phyloP scores from a whole-genome alignment of 106 monocot genomes.

The Vanilla planifolia region DNA sequence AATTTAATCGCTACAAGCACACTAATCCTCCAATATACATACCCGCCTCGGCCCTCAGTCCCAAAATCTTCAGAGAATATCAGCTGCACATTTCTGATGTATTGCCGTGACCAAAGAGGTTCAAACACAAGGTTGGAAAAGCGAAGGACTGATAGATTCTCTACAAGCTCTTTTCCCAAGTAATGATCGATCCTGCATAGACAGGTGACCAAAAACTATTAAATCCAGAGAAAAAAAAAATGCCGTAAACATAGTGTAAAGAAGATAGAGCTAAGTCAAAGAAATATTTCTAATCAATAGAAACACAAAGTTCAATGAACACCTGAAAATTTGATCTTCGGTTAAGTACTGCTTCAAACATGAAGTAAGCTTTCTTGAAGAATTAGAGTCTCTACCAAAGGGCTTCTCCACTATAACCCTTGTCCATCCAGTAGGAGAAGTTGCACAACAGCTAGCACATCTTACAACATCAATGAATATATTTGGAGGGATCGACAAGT shows the following conservation, averaged over 20 bases:
- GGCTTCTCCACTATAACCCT: slow-evolving; percentile 88
- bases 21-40: slow-evolving; percentile 14
- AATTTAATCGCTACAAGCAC: not conserved
- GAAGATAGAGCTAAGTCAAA: not conserved
- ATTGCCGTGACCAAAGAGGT: slow-evolving; percentile 76
- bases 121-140: slow-evolving; percentile 86
- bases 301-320: not conserved
- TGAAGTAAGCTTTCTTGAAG: slow-evolving; percentile 60
- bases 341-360: slow-evolving; percentile 51
- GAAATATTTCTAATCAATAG: not conserved
- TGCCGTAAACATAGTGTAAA: not conserved
- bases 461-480: slow-evolving; percentile 75
- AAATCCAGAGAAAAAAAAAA: not conserved
- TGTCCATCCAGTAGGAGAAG: slow-evolving; percentile 72
- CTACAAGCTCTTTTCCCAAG: slow-evolving; percentile 88
- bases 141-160: slow-evolving; percentile 88
- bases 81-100: slow-evolving; percentile 78
- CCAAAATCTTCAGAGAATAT: slow-evolving; percentile 95
- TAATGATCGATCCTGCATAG: slow-evolving; percentile 79
- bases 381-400: slow-evolving; percentile 73
- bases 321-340: slow-evolving; percentile 91
- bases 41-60: slow-evolving; percentile 87
- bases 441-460: slow-evolving; percentile 47
- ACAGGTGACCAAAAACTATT: not conserved
- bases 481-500: slow-evolving; percentile 82